Conservation (phyloP, 2,329 filamentous ascomycete genomes). For the Dothistroma septosporum region DNA sequence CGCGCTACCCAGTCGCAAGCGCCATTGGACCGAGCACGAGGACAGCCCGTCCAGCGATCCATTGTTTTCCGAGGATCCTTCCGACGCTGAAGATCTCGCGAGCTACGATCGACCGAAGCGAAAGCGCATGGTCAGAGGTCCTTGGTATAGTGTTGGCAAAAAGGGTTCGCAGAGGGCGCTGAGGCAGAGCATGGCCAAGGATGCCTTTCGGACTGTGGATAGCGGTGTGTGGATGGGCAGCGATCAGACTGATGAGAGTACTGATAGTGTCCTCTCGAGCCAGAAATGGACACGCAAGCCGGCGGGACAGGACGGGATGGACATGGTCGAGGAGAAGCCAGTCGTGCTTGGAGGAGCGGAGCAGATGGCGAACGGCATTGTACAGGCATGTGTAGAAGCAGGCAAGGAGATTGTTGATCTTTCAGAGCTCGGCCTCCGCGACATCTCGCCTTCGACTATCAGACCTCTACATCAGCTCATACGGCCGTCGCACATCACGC, state of each 20-base stretch:
- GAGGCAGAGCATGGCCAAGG: slow-evolving; percentile 33
- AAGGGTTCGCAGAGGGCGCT: slow-evolving; percentile 10
- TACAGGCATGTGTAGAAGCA: slow-evolving; percentile 42
- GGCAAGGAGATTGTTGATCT: slow-evolving; percentile 60
- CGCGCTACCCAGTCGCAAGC: slow-evolving; percentile 26
- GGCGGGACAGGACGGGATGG: background rate
- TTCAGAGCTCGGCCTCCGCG: slow-evolving; percentile 51
- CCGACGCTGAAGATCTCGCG: slow-evolving; percentile 55
- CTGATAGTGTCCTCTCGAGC: slow-evolving; percentile 1
- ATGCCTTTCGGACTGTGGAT: slow-evolving; percentile 58
- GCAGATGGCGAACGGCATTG: background rate
- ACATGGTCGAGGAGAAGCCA: background rate
- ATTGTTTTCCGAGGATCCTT: slow-evolving; percentile 65
- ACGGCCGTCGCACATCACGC: slow-evolving; percentile 26
- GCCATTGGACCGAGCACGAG: slow-evolving; percentile 30
- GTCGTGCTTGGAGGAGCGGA: background rate
- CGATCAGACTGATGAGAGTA: slow-evolving; percentile 43
- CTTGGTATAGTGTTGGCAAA: slow-evolving; percentile 58
- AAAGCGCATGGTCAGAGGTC: slow-evolving; percentile 61
- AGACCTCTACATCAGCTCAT: slow-evolving; percentile 48
- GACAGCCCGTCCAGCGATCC: slow-evolving; percentile 61
- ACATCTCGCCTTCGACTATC: slow-evolving; percentile 55
- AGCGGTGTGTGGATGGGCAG: slow-evolving; percentile 67
- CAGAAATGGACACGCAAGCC: slow-evolving; percentile 6
- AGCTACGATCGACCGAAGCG: slow-evolving; percentile 58